These are phyloP conservation scores for Phialophora chinensis DNA, from an alignment of 2,329 filamentous ascomycete genomes.

Conservation along the genomic window DNA sequence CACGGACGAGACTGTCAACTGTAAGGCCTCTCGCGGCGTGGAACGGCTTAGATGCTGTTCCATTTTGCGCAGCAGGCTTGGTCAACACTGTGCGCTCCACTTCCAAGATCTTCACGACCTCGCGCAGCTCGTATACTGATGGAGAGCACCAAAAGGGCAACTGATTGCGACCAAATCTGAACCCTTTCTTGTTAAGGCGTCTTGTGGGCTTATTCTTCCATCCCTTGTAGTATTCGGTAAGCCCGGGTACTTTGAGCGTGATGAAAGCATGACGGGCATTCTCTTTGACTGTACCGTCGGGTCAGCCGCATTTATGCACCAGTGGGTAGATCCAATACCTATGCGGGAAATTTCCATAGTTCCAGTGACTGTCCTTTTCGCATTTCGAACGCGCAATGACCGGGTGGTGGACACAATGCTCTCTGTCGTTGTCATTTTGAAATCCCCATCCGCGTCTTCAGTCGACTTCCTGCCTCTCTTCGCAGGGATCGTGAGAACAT, in stretches of 20 bases:
- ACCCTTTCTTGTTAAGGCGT: neutral
- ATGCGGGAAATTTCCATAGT: neutral
- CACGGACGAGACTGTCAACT: slow-evolving; percentile 36
- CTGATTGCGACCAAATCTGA: neutral
- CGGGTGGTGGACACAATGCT: neutral
- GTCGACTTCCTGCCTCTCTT: slow-evolving; percentile 5
- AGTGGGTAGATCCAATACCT: neutral
- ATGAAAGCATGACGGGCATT: neutral
- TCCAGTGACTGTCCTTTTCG: slow-evolving; percentile 11
- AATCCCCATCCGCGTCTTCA: slow-evolving; percentile 3
- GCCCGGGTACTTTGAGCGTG: neutral
- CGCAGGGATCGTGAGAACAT: neutral
- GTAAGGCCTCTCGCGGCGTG: slow-evolving; percentile 33
- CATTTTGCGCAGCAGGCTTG: neutral
- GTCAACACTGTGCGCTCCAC: slow-evolving; percentile 17
- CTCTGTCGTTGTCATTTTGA: neutral
- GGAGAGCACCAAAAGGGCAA: slow-evolving; percentile 1
- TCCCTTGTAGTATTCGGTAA: neutral
- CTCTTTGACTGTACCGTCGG: neutral
- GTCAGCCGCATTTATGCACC: neutral
- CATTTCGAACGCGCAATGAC: slow-evolving; percentile 3
- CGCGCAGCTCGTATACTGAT: neutral
- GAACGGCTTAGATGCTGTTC: slow-evolving; percentile 24
- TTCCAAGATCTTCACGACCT: slow-evolving; percentile 19
- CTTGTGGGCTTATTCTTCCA: neutral